Evolutionary conservation across 805 yeast species (phyloP).

Genomic region (Monosporozyma aerobia): DNA sequence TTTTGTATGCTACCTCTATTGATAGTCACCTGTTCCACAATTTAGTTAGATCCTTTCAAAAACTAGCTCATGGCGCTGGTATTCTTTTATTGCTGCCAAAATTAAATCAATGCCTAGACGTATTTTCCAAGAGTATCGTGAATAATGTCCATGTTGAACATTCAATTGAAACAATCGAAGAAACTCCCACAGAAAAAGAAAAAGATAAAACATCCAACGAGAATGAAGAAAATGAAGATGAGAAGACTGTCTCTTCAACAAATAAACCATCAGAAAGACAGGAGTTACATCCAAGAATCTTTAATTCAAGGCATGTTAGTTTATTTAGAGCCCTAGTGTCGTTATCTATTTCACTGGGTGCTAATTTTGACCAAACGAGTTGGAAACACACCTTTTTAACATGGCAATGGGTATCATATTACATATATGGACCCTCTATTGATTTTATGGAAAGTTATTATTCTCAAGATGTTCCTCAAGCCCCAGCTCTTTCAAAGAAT

Average conservation of each 20-base stretch:
- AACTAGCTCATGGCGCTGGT: slow-evolving; percentile 76
- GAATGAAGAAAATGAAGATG: not conserved
- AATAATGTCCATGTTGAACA: slow-evolving; percentile 23
- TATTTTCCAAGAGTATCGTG: slow-evolving; percentile 40
- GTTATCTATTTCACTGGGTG: slow-evolving; percentile 74
- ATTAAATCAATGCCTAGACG: slow-evolving; percentile 47
- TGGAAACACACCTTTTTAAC: slow-evolving; percentile 61
- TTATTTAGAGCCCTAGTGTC: slow-evolving; percentile 73
- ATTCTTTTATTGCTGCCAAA: slow-evolving; percentile 47
- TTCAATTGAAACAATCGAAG: slow-evolving; percentile 30
- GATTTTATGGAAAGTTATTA: slow-evolving; percentile 28
- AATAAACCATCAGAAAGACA: slow-evolving; percentile 7
- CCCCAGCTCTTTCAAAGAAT: slow-evolving; percentile 34
- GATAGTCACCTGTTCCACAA: slow-evolving; percentile 64
- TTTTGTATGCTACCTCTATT: slow-evolving; percentile 50
- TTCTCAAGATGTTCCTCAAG: slow-evolving; percentile 34
- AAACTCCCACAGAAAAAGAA: slow-evolving; percentile 12
- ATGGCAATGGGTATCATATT: slow-evolving; percentile 72
- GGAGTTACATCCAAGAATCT: slow-evolving; percentile 32
- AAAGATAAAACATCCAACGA: slow-evolving; percentile 18
- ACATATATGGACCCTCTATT: slow-evolving; percentile 50
- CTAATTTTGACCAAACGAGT: slow-evolving; percentile 45
- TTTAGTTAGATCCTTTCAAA: slow-evolving; percentile 65
- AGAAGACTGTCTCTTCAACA: not conserved
- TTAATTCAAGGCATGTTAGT: slow-evolving; percentile 60